Evolutionary conservation across 805 yeast species (phyloP).

Genomic region (Suhomyces tanzawaensis): DNA sequence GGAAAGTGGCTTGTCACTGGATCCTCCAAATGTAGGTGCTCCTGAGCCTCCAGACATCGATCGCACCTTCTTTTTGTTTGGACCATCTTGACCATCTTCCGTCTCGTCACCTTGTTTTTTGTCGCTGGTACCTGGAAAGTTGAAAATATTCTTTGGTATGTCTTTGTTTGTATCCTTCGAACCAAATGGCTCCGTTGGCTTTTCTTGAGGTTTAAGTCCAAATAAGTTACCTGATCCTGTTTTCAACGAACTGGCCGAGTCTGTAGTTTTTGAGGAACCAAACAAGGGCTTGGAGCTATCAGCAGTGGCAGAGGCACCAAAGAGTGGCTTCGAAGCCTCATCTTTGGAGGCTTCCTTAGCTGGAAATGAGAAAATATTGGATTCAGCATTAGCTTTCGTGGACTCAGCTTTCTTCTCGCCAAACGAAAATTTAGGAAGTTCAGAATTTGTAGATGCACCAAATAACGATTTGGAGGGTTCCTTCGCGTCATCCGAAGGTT

Average conservation of each 20-base stretch:
- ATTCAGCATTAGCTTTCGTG: neutral
- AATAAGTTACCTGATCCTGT: too few relatives aligned
- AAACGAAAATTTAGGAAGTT: conserved; percentile 10
- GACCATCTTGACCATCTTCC: conserved; percentile 1
- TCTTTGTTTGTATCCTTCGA: too few relatives aligned
- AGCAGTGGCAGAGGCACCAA: neutral
- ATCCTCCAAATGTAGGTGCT: conserved; percentile 1
- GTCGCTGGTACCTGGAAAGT: too few relatives aligned
- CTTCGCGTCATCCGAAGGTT: neutral
- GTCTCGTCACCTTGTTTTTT: conserved; percentile 1
- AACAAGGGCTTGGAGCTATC: conserved; percentile 14
- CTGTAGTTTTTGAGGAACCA: conserved; percentile 9
- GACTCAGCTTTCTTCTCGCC: conserved; percentile 8
- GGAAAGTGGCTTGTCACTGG: neutral
- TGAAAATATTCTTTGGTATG: too few relatives aligned
- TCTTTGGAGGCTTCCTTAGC: neutral
- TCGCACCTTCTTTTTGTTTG: neutral
- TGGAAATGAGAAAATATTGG: too few relatives aligned
- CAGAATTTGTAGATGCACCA: neutral
- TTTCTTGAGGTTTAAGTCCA: too few relatives aligned
- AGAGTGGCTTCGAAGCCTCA: neutral
- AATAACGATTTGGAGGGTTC: neutral
- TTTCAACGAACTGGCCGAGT: neutral
- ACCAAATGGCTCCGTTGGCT: too few relatives aligned
- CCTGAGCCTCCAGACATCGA: neutral